These are phyloP conservation scores for Penicillium odoratum DNA, from an alignment of 495 filamentous ascomycete species.

Conservation along the genomic window DNA sequence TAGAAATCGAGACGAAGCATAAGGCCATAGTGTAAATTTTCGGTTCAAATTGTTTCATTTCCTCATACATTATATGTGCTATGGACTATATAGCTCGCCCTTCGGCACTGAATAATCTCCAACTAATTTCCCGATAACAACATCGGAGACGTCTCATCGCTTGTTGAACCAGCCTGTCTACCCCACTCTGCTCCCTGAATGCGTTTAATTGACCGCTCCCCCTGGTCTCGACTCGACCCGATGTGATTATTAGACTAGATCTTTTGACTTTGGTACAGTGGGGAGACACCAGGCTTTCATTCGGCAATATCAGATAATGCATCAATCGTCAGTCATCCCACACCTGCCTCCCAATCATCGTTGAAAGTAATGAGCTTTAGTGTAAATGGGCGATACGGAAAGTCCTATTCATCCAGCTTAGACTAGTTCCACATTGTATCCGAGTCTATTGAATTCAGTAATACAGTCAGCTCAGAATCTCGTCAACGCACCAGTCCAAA, in stretches of 20 bases:
- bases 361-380: slow-evolving; percentile 21
- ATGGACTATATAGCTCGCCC: no score
- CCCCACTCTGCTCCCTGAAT: no score
- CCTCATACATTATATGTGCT: no score
- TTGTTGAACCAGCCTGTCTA: no score
- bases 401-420: neutral
- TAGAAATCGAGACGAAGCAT: neutral
- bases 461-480: neutral
- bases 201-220: no score
- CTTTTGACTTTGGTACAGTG: slow-evolving; percentile 40
- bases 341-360: neutral
- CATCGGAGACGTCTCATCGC: no score
- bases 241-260: slow-evolving; percentile 54
- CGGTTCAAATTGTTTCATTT: no score
- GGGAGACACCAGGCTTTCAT: slow-evolving; percentile 34
- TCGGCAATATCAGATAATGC: neutral
- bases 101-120: no score
- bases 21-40: no score
- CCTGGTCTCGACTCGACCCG: slow-evolving; percentile 38
- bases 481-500: slow-evolving; percentile 9
- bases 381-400: neutral
- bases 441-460: slow-evolving; percentile 35
- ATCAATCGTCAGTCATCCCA: neutral
- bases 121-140: no score
- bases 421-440: slow-evolving; percentile 45